A percentile compares a stretch with the other conserved stretches of the same genome.
phyloP scores from a whole-genome alignment of 768 basidiomycete genomes.

The Sistotremastrum niveocremeum region DNA sequence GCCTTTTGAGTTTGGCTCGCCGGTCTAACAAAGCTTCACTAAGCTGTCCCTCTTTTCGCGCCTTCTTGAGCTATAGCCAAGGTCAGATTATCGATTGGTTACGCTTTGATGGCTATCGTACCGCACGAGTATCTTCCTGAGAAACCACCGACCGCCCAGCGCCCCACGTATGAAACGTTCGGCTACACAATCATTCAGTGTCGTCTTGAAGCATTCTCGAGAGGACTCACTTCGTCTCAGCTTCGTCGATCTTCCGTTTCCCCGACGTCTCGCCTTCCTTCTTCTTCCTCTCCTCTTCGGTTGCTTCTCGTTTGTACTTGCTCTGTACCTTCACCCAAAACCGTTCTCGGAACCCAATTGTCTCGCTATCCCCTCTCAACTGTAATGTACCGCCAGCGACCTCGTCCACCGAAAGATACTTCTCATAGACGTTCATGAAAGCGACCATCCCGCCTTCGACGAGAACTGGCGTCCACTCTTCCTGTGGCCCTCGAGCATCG shows the following conservation, averaged over 20 bases:
- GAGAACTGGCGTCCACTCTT: constrained; percentile 84
- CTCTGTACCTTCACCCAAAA: constrained; percentile 86
- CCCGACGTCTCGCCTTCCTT: constrained; percentile 37
- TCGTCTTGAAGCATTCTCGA: background rate
- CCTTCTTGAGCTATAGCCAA: constrained; percentile 52
- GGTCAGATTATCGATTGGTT: constrained; percentile 3
- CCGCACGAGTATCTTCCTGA: constrained; percentile 58
- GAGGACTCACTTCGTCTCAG: constrained; percentile 50
- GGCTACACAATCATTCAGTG: constrained; percentile 26
- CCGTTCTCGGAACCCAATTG: constrained; percentile 72
- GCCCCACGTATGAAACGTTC: constrained; percentile 73
- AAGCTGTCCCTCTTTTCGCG: constrained; percentile 65
- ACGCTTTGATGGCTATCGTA: constrained; percentile 15
- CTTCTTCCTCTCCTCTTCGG: constrained; percentile 55
- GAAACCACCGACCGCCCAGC: constrained; percentile 64
- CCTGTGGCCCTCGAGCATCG: constrained; percentile 85
- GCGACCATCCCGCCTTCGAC: constrained; percentile 77
- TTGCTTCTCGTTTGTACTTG: constrained; percentile 77
- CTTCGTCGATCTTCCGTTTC: constrained; percentile 48
- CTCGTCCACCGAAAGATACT: constrained; percentile 75
- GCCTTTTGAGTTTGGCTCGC: constrained; percentile 76
- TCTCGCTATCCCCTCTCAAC: constrained; percentile 73
- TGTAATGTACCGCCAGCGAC: constrained; percentile 70
- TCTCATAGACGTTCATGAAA: constrained; percentile 82
- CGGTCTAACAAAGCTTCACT: constrained; percentile 72